These are phyloP conservation scores for Botrytis paeoniae DNA, from an alignment of 2,329 filamentous ascomycete genomes.

Conservation along the genomic window DNA sequence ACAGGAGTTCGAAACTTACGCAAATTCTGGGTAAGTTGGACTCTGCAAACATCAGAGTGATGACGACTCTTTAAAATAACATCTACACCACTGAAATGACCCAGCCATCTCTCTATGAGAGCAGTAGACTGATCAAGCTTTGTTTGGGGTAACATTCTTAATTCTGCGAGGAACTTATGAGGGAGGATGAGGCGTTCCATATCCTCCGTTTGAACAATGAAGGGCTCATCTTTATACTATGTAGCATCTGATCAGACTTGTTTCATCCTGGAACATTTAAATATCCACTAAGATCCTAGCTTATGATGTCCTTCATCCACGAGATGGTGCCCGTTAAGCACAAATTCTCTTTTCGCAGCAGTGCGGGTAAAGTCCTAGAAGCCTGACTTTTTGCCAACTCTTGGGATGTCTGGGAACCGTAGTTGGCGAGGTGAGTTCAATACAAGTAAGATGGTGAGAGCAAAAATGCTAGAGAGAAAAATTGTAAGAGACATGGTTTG, in stretches of 20 bases:
- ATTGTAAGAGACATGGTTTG: background rate
- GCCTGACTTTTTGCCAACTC: background rate
- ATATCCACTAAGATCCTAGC: background rate
- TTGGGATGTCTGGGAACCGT: background rate
- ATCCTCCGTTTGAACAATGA: slow-evolving; percentile 1
- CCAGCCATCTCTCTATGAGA: slow-evolving; percentile 8
- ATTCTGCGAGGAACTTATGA: background rate
- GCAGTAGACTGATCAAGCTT: slow-evolving; percentile 13
- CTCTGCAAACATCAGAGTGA: slow-evolving; percentile 9
- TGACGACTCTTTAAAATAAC: slow-evolving; percentile 3
- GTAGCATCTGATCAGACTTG: background rate
- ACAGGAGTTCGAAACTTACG: background rate
- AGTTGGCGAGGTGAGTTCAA: background rate
- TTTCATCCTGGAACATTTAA: background rate
- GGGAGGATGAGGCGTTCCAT: slow-evolving; percentile 4
- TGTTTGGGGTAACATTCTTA: slow-evolving; percentile 4
- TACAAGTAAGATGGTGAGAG: background rate
- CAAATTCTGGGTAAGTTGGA: slow-evolving; percentile 12
- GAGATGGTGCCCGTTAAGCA: background rate
- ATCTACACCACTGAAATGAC: slow-evolving; percentile 9
- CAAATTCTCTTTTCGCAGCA: background rate
- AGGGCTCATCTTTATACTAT: slow-evolving; percentile 1
- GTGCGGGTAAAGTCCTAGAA: background rate
- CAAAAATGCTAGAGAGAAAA: background rate
- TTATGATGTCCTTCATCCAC: background rate